Percentiles rank a stretch among this genome's conserved stretches.
These are phyloP conservation scores for Metschnikowia aberdeeniae DNA, from an alignment of 805 yeast genomes.

Conservation along the genomic window DNA sequence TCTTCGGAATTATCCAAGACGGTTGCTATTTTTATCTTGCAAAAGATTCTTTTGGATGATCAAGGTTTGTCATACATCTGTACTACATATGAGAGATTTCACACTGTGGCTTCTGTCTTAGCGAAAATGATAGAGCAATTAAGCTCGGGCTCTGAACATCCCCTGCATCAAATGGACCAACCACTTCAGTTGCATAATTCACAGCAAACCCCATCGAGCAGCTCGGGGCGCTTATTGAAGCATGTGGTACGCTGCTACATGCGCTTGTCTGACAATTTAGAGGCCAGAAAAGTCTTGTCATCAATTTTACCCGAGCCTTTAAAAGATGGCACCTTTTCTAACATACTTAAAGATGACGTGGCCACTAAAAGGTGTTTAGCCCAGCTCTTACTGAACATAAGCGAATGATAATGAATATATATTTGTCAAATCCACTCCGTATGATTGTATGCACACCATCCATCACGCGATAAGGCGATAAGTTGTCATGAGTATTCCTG, in stretches of 20 bases:
- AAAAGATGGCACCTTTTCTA: constrained; percentile 80
- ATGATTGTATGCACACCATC: background rate
- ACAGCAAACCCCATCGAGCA: constrained; percentile 26
- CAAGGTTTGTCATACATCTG: constrained; percentile 88
- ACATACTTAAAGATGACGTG: constrained; percentile 75
- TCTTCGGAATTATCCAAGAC: constrained; percentile 92
- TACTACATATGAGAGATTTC: constrained; percentile 91
- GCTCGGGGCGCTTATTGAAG: constrained; percentile 78
- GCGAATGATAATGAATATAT: constrained; percentile 18
- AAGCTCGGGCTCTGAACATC: constrained; percentile 46
- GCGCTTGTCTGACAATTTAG: constrained; percentile 82
- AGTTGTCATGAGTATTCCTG: background rate
- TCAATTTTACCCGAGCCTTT: constrained; percentile 83
- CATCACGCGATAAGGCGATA: constrained; percentile 1
- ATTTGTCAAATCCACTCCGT: background rate
- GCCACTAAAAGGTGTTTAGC: constrained; percentile 85
- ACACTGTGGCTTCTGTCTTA: constrained; percentile 87
- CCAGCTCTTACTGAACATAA: constrained; percentile 68
- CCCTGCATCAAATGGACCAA: constrained; percentile 21
- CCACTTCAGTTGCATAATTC: constrained; percentile 3
- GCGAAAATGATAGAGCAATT: constrained; percentile 86
- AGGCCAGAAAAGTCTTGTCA: constrained; percentile 83
- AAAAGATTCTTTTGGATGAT: constrained; percentile 87
- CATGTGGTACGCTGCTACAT: constrained; percentile 93
- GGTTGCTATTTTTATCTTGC: constrained; percentile 94